Conservation (phyloP, 371 early-diverging fungal species). For the Circinella minor region DNA sequence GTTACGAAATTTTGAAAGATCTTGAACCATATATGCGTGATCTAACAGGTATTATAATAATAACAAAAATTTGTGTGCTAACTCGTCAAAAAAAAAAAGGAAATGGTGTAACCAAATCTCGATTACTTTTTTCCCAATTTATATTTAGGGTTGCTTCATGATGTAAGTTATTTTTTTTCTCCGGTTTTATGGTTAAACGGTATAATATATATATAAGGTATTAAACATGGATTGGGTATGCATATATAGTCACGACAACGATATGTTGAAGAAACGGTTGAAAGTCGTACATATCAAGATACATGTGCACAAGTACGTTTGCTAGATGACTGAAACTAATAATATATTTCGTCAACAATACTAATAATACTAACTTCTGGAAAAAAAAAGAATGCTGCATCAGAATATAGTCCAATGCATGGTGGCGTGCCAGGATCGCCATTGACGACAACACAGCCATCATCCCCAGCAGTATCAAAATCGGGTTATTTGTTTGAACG, state of each 20-base stretch:
- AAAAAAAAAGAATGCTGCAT: constrained; percentile 23
- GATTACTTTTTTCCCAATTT: too few relatives aligned
- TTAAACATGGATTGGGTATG: neutral
- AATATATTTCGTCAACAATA: too few relatives aligned
- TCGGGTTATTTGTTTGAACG: constrained; percentile 81
- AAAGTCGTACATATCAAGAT: constrained; percentile 35
- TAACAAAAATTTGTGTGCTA: neutral
- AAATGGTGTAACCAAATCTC: too few relatives aligned
- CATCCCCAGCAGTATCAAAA: constrained; percentile 33
- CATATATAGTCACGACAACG: constrained; percentile 42
- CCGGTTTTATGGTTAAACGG: too few relatives aligned
- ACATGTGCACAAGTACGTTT: constrained; percentile 31
- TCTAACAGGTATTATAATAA: constrained; percentile 51
- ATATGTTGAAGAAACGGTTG: constrained; percentile 42
- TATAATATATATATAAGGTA: too few relatives aligned
- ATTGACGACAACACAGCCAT: neutral
- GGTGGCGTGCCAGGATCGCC: constrained; percentile 2
- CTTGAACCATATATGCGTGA: constrained; percentile 79
- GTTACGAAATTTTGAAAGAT: constrained; percentile 74
- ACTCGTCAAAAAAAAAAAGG: too few relatives aligned
- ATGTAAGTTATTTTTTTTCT: constrained; percentile 28
- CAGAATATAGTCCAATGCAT: constrained; percentile 40
- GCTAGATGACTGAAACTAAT: too few relatives aligned
- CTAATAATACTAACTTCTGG: neutral
- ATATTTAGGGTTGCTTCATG: constrained; percentile 44